Evolutionary conservation across 805 yeast genomes (phyloP).

Genomic region (Yamadazyma scolyti): DNA sequence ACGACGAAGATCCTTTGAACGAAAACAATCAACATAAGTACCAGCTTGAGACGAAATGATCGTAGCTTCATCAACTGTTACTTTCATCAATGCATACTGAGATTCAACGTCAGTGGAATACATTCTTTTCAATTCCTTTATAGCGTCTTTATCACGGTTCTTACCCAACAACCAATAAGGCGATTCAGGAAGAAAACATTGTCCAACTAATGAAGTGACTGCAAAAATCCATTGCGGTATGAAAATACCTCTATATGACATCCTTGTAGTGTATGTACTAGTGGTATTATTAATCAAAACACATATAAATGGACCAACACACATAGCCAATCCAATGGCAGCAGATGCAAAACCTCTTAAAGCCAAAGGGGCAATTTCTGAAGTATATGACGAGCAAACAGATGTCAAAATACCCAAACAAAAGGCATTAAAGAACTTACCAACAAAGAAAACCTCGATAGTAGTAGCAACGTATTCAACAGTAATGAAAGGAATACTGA

Average conservation of each 20-base stretch:
- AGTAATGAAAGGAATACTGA: constrained; percentile 4
- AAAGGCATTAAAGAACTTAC: constrained; percentile 7
- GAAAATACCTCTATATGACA: constrained; percentile 6
- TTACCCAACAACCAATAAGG: constrained; percentile 38
- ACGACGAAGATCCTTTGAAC: constrained; percentile 6
- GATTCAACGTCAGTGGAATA: constrained; percentile 5
- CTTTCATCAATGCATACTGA: constrained; percentile 3
- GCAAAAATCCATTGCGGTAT: constrained; percentile 8
- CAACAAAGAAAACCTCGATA: constrained; percentile 7
- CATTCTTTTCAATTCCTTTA: constrained; percentile 1
- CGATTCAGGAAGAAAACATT: constrained; percentile 36
- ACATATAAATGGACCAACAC: constrained; percentile 8
- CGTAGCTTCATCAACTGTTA: constrained; percentile 7
- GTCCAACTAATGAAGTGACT: constrained; percentile 10
- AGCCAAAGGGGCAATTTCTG: constrained; percentile 7
- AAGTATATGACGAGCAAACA: constrained; percentile 6
- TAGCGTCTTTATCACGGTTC: constrained; percentile 19
- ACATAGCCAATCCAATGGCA: constrained; percentile 3
- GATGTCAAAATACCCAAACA: constrained; percentile 6
- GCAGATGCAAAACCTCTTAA: constrained; percentile 9
- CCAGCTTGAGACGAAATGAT: constrained; percentile 9
- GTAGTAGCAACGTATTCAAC: constrained; percentile 6
- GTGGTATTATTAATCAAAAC: constrained; percentile 2
- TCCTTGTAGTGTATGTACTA: neutral
- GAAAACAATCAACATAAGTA: constrained; percentile 11